Conservation (phyloP, 2,329 filamentous ascomycete species). For the Aspergillus intermedius region DNA sequence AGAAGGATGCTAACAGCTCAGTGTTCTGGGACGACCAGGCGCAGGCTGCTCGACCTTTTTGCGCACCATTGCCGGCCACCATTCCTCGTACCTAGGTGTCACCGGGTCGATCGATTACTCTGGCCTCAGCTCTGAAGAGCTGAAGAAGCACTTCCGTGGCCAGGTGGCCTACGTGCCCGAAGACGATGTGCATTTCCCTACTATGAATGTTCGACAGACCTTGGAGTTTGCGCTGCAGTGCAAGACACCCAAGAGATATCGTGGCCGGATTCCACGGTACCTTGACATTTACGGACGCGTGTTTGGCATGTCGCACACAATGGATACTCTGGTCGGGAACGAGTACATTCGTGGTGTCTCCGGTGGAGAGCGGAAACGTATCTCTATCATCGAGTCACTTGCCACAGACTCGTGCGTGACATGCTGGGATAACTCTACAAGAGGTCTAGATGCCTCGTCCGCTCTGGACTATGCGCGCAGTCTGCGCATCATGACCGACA, state of each 20-base stretch:
- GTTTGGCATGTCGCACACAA: constrained; percentile 66
- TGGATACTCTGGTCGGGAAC: constrained; percentile 60
- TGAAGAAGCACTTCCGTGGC: constrained; percentile 59
- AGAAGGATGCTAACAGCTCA: constrained; percentile 4
- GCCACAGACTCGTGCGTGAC: constrained; percentile 63
- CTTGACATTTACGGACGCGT: constrained; percentile 62
- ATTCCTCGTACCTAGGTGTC: constrained; percentile 56
- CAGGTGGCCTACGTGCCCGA: constrained; percentile 68
- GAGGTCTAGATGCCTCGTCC: constrained; percentile 66
- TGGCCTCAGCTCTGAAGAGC: constrained; percentile 57
- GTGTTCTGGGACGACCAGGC: constrained; percentile 60
- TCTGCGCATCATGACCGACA: constrained; percentile 62
- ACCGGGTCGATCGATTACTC: constrained; percentile 63
- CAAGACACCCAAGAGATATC: constrained; percentile 60
- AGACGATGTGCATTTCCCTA: constrained; percentile 64
- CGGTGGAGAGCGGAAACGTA: constrained; percentile 68
- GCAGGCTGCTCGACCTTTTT: constrained; percentile 67
- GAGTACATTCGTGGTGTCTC: constrained; percentile 54
- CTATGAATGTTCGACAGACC: constrained; percentile 65
- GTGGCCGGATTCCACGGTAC: constrained; percentile 56
- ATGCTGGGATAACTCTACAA: constrained; percentile 69
- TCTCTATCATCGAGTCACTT: constrained; percentile 66
- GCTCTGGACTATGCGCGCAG: constrained; percentile 65
- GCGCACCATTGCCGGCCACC: constrained; percentile 62
- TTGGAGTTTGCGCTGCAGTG: constrained; percentile 63